Evolutionary conservation across 2,329 filamentous ascomycete genomes (phyloP).

Genomic region (Colletotrichum spaethianum): DNA sequence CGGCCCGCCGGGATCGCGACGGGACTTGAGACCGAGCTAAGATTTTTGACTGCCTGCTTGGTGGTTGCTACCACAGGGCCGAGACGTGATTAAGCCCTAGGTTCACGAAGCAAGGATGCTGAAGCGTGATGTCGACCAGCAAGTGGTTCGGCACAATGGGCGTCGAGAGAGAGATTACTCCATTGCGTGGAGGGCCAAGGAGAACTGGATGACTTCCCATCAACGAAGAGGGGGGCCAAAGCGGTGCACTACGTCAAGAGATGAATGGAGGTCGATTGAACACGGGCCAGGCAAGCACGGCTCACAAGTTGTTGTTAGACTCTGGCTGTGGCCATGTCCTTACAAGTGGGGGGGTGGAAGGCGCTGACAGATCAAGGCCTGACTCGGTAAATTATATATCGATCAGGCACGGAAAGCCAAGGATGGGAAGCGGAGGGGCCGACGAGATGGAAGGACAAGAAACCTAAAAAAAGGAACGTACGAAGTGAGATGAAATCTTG

Average conservation of each 20-base stretch:
- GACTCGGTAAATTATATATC: not conserved
- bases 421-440: not conserved
- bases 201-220: not conserved
- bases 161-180: not conserved
- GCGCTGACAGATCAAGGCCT: not conserved
- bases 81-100: not conserved
- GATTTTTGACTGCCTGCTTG: not conserved
- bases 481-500: constrained; percentile 12
- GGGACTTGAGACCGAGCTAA: not conserved
- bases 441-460: not conserved
- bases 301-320: not conserved
- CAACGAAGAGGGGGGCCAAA: not conserved
- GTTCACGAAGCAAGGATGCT: not conserved
- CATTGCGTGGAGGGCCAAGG: not conserved
- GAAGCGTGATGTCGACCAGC: not conserved
- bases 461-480: not conserved
- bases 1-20: not conserved
- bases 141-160: not conserved
- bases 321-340: not conserved
- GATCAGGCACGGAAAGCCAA: not conserved
- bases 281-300: not conserved
- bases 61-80: not conserved
- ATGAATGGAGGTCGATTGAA: too few relatives aligned
- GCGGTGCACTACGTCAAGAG: not conserved
- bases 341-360: not conserved